Conservation (phyloP, 2,329 filamentous ascomycete genomes). For the Paracamarosporium sp. region DNA sequence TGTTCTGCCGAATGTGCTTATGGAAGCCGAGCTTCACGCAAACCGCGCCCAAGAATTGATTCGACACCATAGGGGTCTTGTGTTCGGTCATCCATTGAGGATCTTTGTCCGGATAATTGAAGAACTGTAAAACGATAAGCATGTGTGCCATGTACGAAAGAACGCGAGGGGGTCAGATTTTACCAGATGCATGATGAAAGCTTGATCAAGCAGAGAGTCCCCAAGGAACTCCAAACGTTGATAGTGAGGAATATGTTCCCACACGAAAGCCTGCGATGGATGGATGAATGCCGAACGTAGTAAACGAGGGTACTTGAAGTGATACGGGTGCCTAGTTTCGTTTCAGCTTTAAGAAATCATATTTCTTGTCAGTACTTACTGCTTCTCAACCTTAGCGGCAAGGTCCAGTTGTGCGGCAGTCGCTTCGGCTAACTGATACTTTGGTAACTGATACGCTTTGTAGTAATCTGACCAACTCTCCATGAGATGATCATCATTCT, state of each 20-base stretch:
- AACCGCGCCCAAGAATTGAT: conserved; percentile 87
- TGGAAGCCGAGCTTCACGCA: conserved; percentile 81
- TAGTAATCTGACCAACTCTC: conserved; percentile 76
- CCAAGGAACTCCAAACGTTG: conserved; percentile 92
- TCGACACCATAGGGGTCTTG: conserved; percentile 99
- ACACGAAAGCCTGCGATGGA: conserved; percentile 77
- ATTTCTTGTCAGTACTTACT: conserved; percentile 23
- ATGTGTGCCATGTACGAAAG: neutral
- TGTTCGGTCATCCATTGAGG: conserved; percentile 98
- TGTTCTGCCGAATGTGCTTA: conserved; percentile 67
- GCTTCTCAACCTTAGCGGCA: conserved; percentile 66
- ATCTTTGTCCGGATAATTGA: conserved; percentile 76
- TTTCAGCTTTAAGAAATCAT: neutral
- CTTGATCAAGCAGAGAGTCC: conserved; percentile 87
- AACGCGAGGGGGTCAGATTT: neutral
- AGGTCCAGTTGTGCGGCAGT: conserved; percentile 74
- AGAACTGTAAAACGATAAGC: conserved; percentile 56
- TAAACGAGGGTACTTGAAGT: conserved; percentile 77
- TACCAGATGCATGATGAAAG: conserved; percentile 75
- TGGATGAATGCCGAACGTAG: conserved; percentile 88
- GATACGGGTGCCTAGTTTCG: conserved; percentile 58
- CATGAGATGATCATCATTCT: conserved; percentile 73
- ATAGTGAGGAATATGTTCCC: conserved; percentile 83
- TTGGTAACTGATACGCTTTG: conserved; percentile 69
- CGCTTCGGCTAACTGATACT: conserved; percentile 69